Evolutionary conservation across 2,329 filamentous ascomycete genomes (phyloP).

Genomic region (Aureobasidium subglaciale): DNA sequence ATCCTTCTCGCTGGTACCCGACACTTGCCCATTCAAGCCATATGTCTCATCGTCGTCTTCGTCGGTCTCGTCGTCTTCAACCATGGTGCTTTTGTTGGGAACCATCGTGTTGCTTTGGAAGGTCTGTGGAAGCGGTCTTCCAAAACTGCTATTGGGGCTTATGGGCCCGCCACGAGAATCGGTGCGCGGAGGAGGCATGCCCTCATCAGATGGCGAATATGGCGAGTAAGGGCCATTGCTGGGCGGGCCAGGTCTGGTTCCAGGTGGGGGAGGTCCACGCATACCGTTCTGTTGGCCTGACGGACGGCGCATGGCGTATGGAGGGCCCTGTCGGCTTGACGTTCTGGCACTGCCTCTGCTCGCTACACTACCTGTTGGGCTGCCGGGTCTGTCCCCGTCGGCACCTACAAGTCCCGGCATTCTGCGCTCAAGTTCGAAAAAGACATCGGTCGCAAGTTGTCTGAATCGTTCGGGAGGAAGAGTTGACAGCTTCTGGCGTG

Average conservation of each 20-base stretch:
- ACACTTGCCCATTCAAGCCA: conserved; percentile 47
- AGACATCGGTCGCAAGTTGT: conserved; percentile 91
- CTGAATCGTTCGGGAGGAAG: conserved; percentile 80
- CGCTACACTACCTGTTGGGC: conserved; percentile 56
- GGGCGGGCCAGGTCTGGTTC: conserved; percentile 4
- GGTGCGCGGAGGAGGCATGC: conserved; percentile 39
- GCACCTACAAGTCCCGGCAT: conserved; percentile 71
- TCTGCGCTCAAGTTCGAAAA: conserved; percentile 84
- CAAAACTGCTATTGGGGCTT: conserved; percentile 48
- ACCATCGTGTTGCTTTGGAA: conserved; percentile 95
- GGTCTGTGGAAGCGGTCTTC: conserved; percentile 75
- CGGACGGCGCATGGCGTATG: conserved; percentile 31
- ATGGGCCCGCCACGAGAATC: conserved; percentile 19
- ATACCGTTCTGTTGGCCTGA: conserved; percentile 26
- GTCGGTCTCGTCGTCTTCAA: conserved; percentile 83
- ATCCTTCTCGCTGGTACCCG: conserved; percentile 27
- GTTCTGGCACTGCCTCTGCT: conserved; percentile 27
- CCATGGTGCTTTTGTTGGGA: conserved; percentile 94
- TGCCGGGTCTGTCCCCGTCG: conserved; percentile 62
- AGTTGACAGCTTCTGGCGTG: conserved; percentile 88
- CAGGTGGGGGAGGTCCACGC: conserved; percentile 21
- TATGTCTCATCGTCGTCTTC: conserved; percentile 56
- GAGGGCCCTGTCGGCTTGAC: conserved; percentile 21
- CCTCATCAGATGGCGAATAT: conserved; percentile 36
- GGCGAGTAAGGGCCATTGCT: conserved; percentile 8